A percentile compares a stretch with the other conserved stretches of the same genome.
Conservation (phyloP, 306 rosid genomes). For the Castanopsis chinensis region DNA sequence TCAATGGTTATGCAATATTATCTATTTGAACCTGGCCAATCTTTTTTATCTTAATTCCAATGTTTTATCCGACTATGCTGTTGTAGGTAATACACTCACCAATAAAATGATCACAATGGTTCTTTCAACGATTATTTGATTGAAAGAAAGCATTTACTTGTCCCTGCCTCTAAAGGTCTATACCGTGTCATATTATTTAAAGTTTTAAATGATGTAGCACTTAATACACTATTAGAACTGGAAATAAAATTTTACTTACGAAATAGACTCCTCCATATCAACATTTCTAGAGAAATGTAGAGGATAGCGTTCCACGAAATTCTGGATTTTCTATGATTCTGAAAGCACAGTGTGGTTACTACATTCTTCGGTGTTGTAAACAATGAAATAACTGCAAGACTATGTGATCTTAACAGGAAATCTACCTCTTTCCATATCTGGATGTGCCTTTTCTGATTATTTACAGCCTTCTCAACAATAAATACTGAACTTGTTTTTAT, state of each 20-base stretch:
- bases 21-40: conserved; percentile 54
- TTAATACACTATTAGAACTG: too few species aligned
- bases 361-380: not conserved
- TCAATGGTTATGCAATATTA: conserved; percentile 15
- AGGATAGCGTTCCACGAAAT: not conserved
- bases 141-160: not conserved
- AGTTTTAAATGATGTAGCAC: too few species aligned
- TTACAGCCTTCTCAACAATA: too few species aligned
- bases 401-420: not conserved
- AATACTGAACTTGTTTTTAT: not conserved
- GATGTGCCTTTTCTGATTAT: too few species aligned
- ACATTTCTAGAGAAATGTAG: not conserved
- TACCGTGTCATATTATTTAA: too few species aligned
- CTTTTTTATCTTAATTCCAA: conserved; percentile 38
- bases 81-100: conserved; percentile 41
- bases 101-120: not conserved
- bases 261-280: not conserved
- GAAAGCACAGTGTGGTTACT: not conserved
- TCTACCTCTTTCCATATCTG: not conserved
- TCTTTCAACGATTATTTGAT: not conserved
- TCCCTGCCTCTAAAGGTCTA: not conserved
- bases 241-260: not conserved
- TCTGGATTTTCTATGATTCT: not conserved
- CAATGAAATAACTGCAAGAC: not conserved
- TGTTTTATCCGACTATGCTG: conserved; percentile 29